Percentiles rank a stretch among this genome's conserved stretches.
phyloP scores from a whole-genome alignment of 352 stramenopile genomes.

The Globisporangium paroecandrum region DNA sequence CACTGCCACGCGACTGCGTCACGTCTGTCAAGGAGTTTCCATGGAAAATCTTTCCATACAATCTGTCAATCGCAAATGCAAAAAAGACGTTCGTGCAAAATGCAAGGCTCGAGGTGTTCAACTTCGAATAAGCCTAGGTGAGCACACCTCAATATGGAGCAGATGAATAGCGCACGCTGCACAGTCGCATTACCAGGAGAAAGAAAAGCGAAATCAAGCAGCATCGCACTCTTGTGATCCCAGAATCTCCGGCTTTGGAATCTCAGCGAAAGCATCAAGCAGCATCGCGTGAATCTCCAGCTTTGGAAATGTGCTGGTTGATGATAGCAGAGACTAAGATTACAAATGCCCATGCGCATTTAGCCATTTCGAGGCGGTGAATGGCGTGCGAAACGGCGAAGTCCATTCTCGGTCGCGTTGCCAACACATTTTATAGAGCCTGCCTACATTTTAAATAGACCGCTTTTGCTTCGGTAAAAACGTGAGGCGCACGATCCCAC shows the following conservation, averaged over 20 bases:
- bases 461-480: neutral
- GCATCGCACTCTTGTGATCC: neutral
- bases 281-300: neutral
- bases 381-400: neutral
- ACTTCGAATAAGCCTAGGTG: too few relatives aligned
- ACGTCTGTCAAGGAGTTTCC: neutral
- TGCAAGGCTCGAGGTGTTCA: neutral
- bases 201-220: neutral
- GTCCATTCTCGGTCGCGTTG: neutral
- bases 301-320: too few relatives aligned
- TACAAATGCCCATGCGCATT: neutral
- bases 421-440: conserved; percentile 5
- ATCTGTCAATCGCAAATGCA: neutral
- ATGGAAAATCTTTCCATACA: neutral
- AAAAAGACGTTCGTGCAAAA: neutral
- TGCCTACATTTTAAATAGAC: conserved; percentile 1
- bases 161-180: too few relatives aligned
- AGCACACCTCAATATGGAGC: too few relatives aligned
- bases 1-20: neutral
- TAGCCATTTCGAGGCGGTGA: neutral
- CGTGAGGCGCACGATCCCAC: conserved; percentile 2
- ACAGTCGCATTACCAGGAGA: too few relatives aligned
- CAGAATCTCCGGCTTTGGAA: neutral
- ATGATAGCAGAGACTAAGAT: too few relatives aligned
- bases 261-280: neutral